Conservation (phyloP, 2,329 filamentous ascomycete genomes). For the Alternaria tenuissima region DNA sequence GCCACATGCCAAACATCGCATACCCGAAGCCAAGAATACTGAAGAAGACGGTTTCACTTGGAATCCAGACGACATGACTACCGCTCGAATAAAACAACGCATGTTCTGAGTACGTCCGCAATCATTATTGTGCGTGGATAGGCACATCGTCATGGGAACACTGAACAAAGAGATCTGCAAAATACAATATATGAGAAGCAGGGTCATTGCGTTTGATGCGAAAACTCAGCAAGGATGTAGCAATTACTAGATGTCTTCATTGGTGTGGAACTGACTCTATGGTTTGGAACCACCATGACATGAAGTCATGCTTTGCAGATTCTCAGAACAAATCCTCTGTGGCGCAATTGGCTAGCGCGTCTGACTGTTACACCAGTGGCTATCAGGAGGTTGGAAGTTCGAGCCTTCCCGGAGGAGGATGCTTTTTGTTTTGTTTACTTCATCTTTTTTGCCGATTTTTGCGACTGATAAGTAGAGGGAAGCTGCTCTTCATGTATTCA, state of each 20-base stretch:
- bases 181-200: neutral
- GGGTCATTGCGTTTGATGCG: rapidly evolving
- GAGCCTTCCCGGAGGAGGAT: constrained; percentile 38
- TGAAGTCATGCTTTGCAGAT: neutral
- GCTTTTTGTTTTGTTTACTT: too few relatives aligned
- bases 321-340: constrained; percentile 41
- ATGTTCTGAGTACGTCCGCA: neutral
- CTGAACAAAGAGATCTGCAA: neutral
- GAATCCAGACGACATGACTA: neutral
- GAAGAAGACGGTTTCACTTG: too few relatives aligned
- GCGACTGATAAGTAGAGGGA: too few relatives aligned
- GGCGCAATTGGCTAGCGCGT: constrained; percentile 66
- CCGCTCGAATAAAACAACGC: too few relatives aligned
- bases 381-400: constrained; percentile 38
- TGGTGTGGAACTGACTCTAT: rapidly evolving
- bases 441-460: too few relatives aligned
- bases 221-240: neutral
- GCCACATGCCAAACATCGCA: neutral
- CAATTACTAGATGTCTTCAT: neutral
- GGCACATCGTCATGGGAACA: neutral
- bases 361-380: constrained; percentile 60
- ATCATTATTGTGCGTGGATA: neutral
- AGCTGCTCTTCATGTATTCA: too few relatives aligned
- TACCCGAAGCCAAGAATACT: too few relatives aligned
- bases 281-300: neutral